Evolutionary conservation across 768 basidiomycete species (phyloP).

Genomic region (Lactifluus piperatus): DNA sequence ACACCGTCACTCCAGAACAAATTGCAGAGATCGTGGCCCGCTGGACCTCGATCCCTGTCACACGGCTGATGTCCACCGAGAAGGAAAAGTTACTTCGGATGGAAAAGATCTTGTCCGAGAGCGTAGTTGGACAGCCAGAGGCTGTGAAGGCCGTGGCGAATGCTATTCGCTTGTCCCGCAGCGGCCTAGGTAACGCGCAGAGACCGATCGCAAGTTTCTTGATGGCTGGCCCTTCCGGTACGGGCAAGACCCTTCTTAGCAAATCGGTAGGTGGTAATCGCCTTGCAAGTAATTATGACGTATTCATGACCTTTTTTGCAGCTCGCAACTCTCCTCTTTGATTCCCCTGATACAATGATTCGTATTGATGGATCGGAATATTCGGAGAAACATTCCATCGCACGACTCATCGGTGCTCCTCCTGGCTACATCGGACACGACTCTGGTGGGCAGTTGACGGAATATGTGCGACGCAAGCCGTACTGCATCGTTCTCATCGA

Average conservation of each 20-base stretch:
- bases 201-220: slow-evolving; percentile 90
- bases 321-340: slow-evolving; percentile 86
- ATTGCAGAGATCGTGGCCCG: slow-evolving; percentile 91
- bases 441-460: slow-evolving; percentile 83
- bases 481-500: slow-evolving; percentile 82
- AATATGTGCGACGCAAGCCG: slow-evolving; percentile 86
- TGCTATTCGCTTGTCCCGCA: slow-evolving; percentile 86
- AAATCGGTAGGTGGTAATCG: slow-evolving; percentile 59
- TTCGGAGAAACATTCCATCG: slow-evolving; percentile 71
- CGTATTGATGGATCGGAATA: slow-evolving; percentile 92
- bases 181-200: slow-evolving; percentile 83
- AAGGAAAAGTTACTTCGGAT: slow-evolving; percentile 80
- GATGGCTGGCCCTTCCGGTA: slow-evolving; percentile 87
- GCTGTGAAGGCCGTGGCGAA: slow-evolving; percentile 91
- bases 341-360: slow-evolving; percentile 87
- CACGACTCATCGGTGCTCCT: slow-evolving; percentile 64
- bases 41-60: slow-evolving; percentile 92
- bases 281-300: slow-evolving; percentile 4
- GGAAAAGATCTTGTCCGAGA: slow-evolving; percentile 72
- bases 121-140: slow-evolving; percentile 84
- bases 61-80: slow-evolving; percentile 78
- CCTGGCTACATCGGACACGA: slow-evolving; percentile 92
- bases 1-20: slow-evolving; percentile 76
- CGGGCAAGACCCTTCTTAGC: slow-evolving; percentile 82
- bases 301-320: slow-evolving; percentile 27